phyloP scores from a whole-genome alignment of 371 early-diverging fungal genomes.

The Fennellomyces sp. region DNA sequence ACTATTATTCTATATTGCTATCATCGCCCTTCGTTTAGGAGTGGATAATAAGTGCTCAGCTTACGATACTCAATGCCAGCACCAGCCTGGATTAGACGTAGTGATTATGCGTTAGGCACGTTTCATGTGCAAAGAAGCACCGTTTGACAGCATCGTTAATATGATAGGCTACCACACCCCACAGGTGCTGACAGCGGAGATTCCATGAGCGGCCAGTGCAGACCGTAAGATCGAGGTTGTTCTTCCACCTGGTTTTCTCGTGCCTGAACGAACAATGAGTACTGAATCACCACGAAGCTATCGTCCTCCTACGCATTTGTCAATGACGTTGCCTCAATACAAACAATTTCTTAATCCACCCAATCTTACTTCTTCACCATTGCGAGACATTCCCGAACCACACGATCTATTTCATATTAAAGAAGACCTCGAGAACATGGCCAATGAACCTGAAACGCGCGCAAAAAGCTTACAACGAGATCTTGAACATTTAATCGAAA shows the following conservation, averaged over 20 bases:
- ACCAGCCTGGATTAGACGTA: too few species aligned
- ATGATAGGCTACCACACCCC: too few species aligned
- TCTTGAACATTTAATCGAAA: constrained; percentile 14
- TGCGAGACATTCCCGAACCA: constrained; percentile 32
- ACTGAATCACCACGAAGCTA: neutral
- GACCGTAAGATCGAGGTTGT: too few species aligned
- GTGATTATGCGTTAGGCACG: too few species aligned
- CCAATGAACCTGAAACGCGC: constrained; percentile 25
- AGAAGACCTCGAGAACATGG: constrained; percentile 32
- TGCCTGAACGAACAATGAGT: neutral
- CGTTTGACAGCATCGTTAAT: too few species aligned
- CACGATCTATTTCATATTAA: constrained; percentile 33
- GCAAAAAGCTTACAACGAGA: constrained; percentile 24
- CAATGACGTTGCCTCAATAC: constrained; percentile 16
- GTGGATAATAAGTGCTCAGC: too few species aligned
- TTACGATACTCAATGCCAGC: too few species aligned
- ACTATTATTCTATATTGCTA: too few species aligned
- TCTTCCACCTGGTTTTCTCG: neutral
- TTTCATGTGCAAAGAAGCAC: too few species aligned
- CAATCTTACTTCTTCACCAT: constrained; percentile 13
- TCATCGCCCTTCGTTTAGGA: too few species aligned
- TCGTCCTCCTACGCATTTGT: constrained; percentile 6
- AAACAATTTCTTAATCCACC: constrained; percentile 7
- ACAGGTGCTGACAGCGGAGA: constrained; percentile 3
- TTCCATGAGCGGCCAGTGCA: neutral